A percentile compares a stretch with the other conserved stretches of the same genome.
These are phyloP conservation scores for Teratosphaeriaceae sp. DNA, from an alignment of 2,329 filamentous ascomycete species.

Conservation along the genomic window DNA sequence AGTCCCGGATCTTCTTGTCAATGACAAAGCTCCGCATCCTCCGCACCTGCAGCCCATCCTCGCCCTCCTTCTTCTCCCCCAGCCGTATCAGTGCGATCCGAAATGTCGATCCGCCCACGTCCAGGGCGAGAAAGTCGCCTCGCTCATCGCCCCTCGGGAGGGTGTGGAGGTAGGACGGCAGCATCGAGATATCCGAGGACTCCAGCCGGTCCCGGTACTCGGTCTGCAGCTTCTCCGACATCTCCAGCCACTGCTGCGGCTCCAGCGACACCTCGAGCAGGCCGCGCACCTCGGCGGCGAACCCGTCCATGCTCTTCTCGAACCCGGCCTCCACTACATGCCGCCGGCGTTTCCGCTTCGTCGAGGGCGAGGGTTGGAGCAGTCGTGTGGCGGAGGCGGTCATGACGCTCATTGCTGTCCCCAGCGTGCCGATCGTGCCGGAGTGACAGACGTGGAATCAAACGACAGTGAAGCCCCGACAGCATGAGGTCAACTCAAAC, in stretches of 20 bases:
- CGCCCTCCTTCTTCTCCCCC: constrained; percentile 30
- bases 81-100: constrained; percentile 56
- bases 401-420: constrained; percentile 19
- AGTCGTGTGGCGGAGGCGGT: constrained; percentile 32
- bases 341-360: constrained; percentile 23
- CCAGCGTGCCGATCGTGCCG: constrained; percentile 16
- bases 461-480: constrained; percentile 16
- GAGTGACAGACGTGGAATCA: constrained; percentile 16
- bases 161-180: constrained; percentile 58
- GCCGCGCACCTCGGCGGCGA: constrained; percentile 37
- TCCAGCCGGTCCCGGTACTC: constrained; percentile 51
- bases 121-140: constrained; percentile 55
- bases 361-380: constrained; percentile 27
- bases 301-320: constrained; percentile 43
- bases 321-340: constrained; percentile 33
- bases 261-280: constrained; percentile 40
- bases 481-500: constrained; percentile 19
- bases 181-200: constrained; percentile 54
- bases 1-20: constrained; percentile 47
- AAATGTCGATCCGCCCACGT: constrained; percentile 62
- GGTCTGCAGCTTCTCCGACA: constrained; percentile 39
- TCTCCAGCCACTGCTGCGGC: constrained; percentile 34
- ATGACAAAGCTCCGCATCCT: constrained; percentile 50
- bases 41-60: constrained; percentile 47
- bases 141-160: constrained; percentile 53